Conservation (phyloP, 768 basidiomycete species). For the Suillus paluster region DNA sequence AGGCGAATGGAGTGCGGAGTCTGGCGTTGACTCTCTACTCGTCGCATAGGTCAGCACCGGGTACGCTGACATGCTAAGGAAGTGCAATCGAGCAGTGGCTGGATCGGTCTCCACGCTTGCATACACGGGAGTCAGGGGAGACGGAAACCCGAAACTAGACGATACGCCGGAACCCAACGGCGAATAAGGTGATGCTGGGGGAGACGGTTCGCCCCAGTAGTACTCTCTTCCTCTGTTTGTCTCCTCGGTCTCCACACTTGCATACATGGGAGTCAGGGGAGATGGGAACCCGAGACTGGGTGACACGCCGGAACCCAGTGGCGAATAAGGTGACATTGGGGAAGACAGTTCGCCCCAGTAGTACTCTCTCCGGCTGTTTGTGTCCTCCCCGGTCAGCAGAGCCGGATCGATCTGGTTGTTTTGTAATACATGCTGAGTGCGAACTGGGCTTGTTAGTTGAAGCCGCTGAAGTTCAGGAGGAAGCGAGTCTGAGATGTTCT, state of each 20-base stretch:
- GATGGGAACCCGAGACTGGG: not conserved
- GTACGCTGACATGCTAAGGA: not conserved
- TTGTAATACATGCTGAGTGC: not conserved
- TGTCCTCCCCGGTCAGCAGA: constrained; percentile 24
- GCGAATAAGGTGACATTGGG: not conserved
- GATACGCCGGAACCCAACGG: not conserved
- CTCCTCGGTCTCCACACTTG: constrained; percentile 12
- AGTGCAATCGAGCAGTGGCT: not conserved
- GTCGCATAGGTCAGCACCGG: not conserved
- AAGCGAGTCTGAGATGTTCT: constrained; percentile 16
- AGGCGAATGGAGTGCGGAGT: no score
- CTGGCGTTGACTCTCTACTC: not conserved
- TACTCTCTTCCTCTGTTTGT: not conserved
- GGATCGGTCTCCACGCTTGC: no score
- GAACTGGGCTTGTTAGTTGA: constrained; percentile 16
- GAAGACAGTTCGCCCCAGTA: not conserved
- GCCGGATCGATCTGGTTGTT: constrained; percentile 30
- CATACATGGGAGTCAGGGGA: not conserved
- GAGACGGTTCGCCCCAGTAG: not conserved
- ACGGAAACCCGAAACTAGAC: not conserved
- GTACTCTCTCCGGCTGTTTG: not conserved
- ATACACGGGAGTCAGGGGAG: not conserved
- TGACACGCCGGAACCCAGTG: not conserved
- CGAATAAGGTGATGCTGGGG: not conserved
- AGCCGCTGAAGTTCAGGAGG: constrained; percentile 26